Conservation (phyloP, 345 rosid species). For the Populus simonii region DNA sequence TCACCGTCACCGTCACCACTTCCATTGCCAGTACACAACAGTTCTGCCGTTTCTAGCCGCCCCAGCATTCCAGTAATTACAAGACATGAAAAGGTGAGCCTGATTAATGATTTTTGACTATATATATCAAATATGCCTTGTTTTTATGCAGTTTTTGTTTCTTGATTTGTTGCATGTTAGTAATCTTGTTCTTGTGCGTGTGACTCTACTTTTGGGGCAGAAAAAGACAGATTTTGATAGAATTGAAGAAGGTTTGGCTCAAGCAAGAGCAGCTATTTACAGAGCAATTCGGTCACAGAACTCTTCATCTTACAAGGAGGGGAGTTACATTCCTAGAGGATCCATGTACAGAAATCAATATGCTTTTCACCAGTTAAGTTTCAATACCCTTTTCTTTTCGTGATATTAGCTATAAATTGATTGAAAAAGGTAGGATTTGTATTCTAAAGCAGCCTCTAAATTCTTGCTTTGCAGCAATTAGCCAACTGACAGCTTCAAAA, state of each 20-base stretch:
- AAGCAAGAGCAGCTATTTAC: slow-evolving; percentile 30
- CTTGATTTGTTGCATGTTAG: not conserved
- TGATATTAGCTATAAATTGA: too few species aligned
- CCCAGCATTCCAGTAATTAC: not conserved
- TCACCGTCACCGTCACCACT: not conserved
- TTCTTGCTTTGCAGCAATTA: not conserved
- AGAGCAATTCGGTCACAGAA: slow-evolving; percentile 41
- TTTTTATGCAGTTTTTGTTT: not conserved
- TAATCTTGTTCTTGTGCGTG: not conserved
- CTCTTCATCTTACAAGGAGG: slow-evolving; percentile 37
- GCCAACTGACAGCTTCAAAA: too few species aligned
- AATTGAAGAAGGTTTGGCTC: slow-evolving; percentile 29
- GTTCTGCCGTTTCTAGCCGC: not conserved
- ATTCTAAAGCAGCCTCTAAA: too few species aligned
- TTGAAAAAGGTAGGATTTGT: not conserved
- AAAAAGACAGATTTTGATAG: slow-evolving; percentile 14
- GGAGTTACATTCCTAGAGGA: slow-evolving; percentile 50
- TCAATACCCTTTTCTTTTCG: too few species aligned
- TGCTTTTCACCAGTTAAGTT: slow-evolving; percentile 76
- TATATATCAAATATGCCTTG: not conserved
- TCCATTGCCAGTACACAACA: not conserved
- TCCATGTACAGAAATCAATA: slow-evolving; percentile 51
- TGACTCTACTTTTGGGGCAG: not conserved
- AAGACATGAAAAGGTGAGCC: not conserved
- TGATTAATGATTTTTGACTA: too few species aligned